phyloP scores from a whole-genome alignment of 1,139 yeast species.

The Yamadazyma trypodendri region DNA sequence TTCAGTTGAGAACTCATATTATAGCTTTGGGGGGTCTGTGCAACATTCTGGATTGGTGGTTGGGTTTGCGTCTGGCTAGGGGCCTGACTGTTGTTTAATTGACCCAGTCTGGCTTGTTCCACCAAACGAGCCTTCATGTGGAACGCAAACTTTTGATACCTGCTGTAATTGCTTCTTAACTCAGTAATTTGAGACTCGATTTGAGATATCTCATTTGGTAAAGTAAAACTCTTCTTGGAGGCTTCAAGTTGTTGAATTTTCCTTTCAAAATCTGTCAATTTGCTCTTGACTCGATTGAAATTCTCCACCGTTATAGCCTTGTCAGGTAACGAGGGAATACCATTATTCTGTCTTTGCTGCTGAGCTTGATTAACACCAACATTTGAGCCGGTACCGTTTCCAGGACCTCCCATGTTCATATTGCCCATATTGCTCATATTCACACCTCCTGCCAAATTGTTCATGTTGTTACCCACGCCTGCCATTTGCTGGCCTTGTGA shows the following conservation, averaged over 20 bases:
- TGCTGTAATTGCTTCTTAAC: constrained; percentile 33
- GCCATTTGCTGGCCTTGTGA: constrained; percentile 1
- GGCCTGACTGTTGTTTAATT: constrained; percentile 3
- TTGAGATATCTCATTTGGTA: constrained; percentile 31
- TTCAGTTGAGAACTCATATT: background rate
- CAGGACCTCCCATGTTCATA: background rate
- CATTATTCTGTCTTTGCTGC: constrained; percentile 5
- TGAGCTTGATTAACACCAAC: background rate
- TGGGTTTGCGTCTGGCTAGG: constrained; percentile 4
- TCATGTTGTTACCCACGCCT: no score
- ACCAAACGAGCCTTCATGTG: constrained; percentile 40
- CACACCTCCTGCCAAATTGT: background rate
- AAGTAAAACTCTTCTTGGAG: constrained; percentile 24
- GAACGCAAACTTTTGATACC: constrained; percentile 38
- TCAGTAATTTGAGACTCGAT: constrained; percentile 39
- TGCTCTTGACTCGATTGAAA: constrained; percentile 39
- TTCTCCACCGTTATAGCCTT: constrained; percentile 39
- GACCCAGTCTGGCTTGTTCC: constrained; percentile 28
- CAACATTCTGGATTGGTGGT: background rate
- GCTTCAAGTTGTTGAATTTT: constrained; percentile 31
- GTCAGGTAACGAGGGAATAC: constrained; percentile 24
- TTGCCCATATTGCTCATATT: background rate
- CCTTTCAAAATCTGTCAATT: constrained; percentile 42
- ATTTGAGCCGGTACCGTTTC: background rate
- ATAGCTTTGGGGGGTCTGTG: constrained; percentile 1